These are phyloP conservation scores for Elongisporangium prolatum DNA, from an alignment of 352 stramenopile species.

Conservation along the genomic window DNA sequence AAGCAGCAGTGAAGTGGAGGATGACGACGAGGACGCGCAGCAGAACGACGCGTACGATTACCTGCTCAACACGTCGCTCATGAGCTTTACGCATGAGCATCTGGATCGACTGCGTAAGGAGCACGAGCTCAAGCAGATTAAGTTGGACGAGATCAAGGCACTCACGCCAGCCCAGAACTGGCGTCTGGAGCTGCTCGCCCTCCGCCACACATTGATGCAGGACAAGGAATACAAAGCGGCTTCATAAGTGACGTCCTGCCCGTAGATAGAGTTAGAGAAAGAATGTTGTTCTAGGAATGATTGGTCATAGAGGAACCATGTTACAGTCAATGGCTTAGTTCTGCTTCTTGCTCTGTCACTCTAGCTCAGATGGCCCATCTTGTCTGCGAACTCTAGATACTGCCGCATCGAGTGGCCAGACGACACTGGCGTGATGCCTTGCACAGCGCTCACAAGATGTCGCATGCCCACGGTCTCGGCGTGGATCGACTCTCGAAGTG, in stretches of 20 bases:
- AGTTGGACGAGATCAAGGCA: constrained; percentile 83
- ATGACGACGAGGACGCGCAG: constrained; percentile 7
- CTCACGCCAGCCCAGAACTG: constrained; percentile 89
- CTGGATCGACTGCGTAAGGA: constrained; percentile 89
- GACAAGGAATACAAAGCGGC: constrained; percentile 57
- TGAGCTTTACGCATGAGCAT: constrained; percentile 96
- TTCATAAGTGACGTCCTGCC: background rate
- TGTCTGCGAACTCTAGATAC: constrained; percentile 58
- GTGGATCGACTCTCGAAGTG: constrained; percentile 66
- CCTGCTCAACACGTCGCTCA: constrained; percentile 97
- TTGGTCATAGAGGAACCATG: too few relatives aligned
- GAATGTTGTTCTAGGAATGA: too few relatives aligned
- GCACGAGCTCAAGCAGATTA: constrained; percentile 84
- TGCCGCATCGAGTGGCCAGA: constrained; percentile 41
- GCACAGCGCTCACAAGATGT: constrained; percentile 57
- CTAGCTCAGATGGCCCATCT: constrained; percentile 48
- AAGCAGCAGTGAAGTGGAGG: background rate
- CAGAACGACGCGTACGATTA: constrained; percentile 92
- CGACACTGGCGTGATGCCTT: constrained; percentile 46
- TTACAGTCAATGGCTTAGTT: too few relatives aligned
- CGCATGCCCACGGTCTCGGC: constrained; percentile 41
- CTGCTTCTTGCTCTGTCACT: too few relatives aligned
- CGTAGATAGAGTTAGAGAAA: background rate
- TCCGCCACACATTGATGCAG: constrained; percentile 55
- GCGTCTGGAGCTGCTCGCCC: constrained; percentile 51